Base-by-base conservation (phyloP, 345 rosid genomes). In the Arabis alpina region DNA sequence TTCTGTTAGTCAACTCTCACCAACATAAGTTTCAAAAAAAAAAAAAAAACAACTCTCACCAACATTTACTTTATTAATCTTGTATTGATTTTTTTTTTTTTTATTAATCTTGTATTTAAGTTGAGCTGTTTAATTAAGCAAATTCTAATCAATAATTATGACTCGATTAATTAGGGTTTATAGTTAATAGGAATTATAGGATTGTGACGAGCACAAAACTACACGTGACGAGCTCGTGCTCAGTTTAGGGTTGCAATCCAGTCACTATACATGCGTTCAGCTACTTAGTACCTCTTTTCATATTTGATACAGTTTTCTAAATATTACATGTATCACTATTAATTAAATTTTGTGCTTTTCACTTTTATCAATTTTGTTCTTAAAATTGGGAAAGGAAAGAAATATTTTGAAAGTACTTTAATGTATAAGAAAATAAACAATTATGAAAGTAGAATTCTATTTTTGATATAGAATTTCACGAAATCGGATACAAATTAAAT, bases 181-280 rank as follows among this genome's bases (percentile, higher is more conserved):
- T 43, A 63, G 0, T 54, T 19, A 10, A 70, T 14, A 52, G 6
- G 4, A 19, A 43, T 61, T 10, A 70, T 14, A 52, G 6, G 4
- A 19, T 53, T 61, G 37, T n/a, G 40, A 54, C 8, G 42, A 64
- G 55, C 76, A 72, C 70, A 63, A 34, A 12, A 28, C 25, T 8
- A 27, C 76, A 54, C 70, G 70, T 54, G 64, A 61, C 27, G 25
- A 54, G 49, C 70, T 63, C 32, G 49, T 63, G 76, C 14, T 72
- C 49, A 16, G 60, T 28, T 39, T 15, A 43, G 43, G 47, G 16
- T 60, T 41, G 42, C 53, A 41, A 48, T 68, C 57, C 15, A 68
- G 65, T 68, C 73, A 68, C 37, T 19, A 41, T 25, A 37, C 60
- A 5, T 0, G 56, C 39, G 19, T 6, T 0, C 19, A 14, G 5